Evolutionary conservation across 441 rosid genomes (phyloP), one percentile per base, ranked within the genome.

Genomic region (Populus hybrid): DNA sequence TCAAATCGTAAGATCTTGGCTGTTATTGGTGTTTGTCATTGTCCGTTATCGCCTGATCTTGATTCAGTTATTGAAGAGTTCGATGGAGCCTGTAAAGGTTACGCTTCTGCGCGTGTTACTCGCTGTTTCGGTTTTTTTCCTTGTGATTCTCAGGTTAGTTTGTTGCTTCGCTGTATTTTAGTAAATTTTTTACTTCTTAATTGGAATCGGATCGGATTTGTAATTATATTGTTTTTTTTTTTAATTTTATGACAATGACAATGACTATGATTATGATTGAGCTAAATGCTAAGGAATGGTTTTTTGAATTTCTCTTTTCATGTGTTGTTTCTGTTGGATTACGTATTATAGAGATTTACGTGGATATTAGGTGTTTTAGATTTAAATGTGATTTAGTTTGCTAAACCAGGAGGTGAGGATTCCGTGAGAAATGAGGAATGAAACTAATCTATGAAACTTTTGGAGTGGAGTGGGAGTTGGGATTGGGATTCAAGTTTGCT

Each of bases 81-180:
- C 70, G 79, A 78, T 77, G 80, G 82, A 67, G 84, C 90, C 4
- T 90, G 92, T 83, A 91, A 78, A 83, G 77, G 87, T 73, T 93
- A 89, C 80, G 61, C 88, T 36, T 92, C 99, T 23, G 89, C 97
- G 79, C 95, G 91, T 38, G 95, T 91, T 32, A 73, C 86, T 18
- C 98, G 97, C 36, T 95, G 98, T 87, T 94, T 95, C 84, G 99
- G 95, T 21, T 95, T 95, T 79, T 91, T 82, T 69, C 98, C 99
- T 14, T 84, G 90, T 73, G 97, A 94, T 84, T 81, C 94, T 34
- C 97, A 95, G 87, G 99, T 93, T 76, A 69, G 23, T 54, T 54
- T 2, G 24, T 65, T 2, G 32, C 32, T 30, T 30, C 32, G 32
- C 32, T 30, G 32, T 30, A 30, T 57, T n/a, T 16, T 54, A 54